phyloP scores from a whole-genome alignment of 2,329 filamentous ascomycete species.

The Calonectria crousiana region DNA sequence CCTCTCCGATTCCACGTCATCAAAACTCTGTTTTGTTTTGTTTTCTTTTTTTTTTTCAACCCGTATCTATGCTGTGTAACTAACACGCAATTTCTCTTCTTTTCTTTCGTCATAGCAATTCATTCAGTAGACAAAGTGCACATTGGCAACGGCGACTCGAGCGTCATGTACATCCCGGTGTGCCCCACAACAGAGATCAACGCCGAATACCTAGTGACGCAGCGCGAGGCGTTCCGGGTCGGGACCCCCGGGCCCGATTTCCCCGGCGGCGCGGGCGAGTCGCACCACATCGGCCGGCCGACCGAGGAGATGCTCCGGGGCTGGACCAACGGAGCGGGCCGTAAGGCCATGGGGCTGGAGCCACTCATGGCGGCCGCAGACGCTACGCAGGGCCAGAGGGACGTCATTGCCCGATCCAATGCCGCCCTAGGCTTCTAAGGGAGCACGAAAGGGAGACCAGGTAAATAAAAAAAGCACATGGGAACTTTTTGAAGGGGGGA shows the following conservation, averaged over 20 bases:
- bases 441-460: not conserved
- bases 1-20: not conserved
- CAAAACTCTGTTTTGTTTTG: not conserved
- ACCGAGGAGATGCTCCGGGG: constrained; percentile 53
- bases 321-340: constrained; percentile 49
- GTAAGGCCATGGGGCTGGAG: constrained; percentile 60
- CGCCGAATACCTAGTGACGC: constrained; percentile 75
- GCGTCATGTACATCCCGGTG: constrained; percentile 89
- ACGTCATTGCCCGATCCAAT: constrained; percentile 57
- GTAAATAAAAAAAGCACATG: not conserved
- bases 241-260: constrained; percentile 80
- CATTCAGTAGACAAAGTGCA: constrained; percentile 89
- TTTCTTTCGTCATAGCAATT: constrained; percentile 58
- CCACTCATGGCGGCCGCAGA: constrained; percentile 46
- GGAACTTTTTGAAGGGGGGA: not conserved
- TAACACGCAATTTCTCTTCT: not conserved
- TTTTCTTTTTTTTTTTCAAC: not conserved
- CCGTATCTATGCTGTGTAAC: not conserved
- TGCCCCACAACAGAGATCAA: constrained; percentile 85
- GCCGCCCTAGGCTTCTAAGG: constrained; percentile 56
- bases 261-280: constrained; percentile 77
- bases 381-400: constrained; percentile 51
- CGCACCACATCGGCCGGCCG: constrained; percentile 62
- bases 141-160: constrained; percentile 77
- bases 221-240: constrained; percentile 76